Base-by-base conservation (phyloP, 1,139 yeast species). In the Debaryomyces nepalensis region DNA sequence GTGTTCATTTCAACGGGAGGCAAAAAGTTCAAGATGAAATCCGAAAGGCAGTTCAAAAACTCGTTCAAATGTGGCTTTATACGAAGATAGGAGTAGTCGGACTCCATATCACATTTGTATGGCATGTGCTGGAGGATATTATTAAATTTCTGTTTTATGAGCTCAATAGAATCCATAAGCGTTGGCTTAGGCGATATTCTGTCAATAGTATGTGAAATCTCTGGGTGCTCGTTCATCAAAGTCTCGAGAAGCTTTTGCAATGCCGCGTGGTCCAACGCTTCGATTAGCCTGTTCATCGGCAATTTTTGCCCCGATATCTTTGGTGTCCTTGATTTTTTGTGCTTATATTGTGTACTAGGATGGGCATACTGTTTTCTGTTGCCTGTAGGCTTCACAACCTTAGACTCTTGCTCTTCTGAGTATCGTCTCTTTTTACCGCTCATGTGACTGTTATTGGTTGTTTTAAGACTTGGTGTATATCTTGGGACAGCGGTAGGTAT, bases 41-140 rank as follows among this genome's bases (percentile, higher is more conserved):
- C 98, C 31, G 87, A 81, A 42, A 91, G 68, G 36, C 95, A 84
- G 53, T 79, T 76, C 49, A 89, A 75, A 55, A 91, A 88, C 54
- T 88, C 96, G 50, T 82, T 78, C 46, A 90, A 75, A 44, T 72
- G 66, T 1, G 89, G 82, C 55, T 88, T 84, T 42, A 91, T 86
- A 45, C 98, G 75, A 45, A 88, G 72, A 63, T 84, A 93, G n/a
- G 96, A 84, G 59, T 93, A 93, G 61, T 91, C 98, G 40, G 87
- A 81, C 39, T 77, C 73, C 15, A 74, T 69, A 52, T 85, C 89
- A 48, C 88, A 88, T 52, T 84, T 83, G 61, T 86, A 87, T 1
- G 96, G 96, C 49, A 88, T 64, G 45, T 77, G 75, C 15, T 63
- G 60, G 24, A 68, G 57, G 21, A 87, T 77, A 3, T 55, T 54